Base-by-base conservation (phyloP, 345 rosid species). In the Citrus medica region DNA sequence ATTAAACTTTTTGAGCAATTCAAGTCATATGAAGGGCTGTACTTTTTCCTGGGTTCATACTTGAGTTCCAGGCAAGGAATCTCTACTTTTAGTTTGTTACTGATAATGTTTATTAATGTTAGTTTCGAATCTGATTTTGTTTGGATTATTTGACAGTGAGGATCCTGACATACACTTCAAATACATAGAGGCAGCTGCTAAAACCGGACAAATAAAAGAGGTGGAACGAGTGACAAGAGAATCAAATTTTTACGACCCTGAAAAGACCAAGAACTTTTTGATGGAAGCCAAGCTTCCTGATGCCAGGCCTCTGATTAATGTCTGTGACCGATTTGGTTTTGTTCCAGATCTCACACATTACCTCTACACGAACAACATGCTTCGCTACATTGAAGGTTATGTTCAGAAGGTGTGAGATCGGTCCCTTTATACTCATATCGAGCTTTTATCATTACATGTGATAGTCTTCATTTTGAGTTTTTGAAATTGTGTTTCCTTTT, bases 271-370 rank as follows among this genome's bases (percentile, higher is more conserved):
- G 84, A 97, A 94, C 88, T 97, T 97, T 80, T 82, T 97, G 80
- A 97, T 94, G 99, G 98, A 97, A 88, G 95, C 97, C 82, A 93
- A 97, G 82, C 98, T 97, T 84, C 98, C 99, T 59, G 99, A 97
- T 90, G 98, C 98, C n/a, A 88, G 98, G 76, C 98, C 98, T 22
- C 81, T 95, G 81, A 95, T 95, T 78, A 95, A 95, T 91, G 98
- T 97, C 77, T 97, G 99, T 73, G 99, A 97, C 77, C 98, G 99
- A 22, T 97, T 94, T 84, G 96, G 99, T 66, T 97, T 86, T 87
- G 99, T 94, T 75, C 94, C 97, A 37, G 99, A 94, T 83, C 94
- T 97, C 64, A 97, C 98, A 10, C 99, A 94, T 86, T 94, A 97
- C 88, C 95, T 97, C 22, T 97, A 97, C 88, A 69, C 94, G 69